Evolutionary conservation across 805 yeast genomes (phyloP), one percentile per base, ranked within the genome.

Genomic region (Pichia rugopelliculosa): DNA sequence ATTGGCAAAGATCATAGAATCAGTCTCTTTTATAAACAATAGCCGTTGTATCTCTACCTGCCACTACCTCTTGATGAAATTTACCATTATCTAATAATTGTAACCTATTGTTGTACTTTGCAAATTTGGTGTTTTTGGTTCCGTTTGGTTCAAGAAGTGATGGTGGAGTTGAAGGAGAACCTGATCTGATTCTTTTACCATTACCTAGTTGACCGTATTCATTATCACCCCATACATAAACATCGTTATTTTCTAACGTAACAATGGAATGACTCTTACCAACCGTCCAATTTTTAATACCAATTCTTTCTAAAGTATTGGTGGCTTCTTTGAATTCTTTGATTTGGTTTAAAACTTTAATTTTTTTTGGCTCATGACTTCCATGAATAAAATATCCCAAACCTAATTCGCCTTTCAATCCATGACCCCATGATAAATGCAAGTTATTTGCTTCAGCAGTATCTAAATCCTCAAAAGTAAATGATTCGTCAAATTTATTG

Each of bases 341-440:
- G 43, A 80, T 66, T 13, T 70, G 66, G 23, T 62, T 56, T 44
- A 84, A 61, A 1, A 73, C 59, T 55, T 74, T 73, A 50, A 90
- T 61, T 39, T 76, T 75, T 18, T 75, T 68, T 7, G 96, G 96
- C 41, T 73, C 74, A 18, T 77, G 69, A 59, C 82, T 85, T 17
- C 86, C 82, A 62, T 89, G 96, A 33, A 82, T 67, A 62, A 73
- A 89, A 47, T 82, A 74, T 15, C 87, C 88, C 40, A 77, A 76
- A 22, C 97, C 99, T 47, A 89, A 70, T 65, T 88, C 95, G 17
- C 98, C 99, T 57, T 77, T 75, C 45, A 84, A 62, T 6, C 97
- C 96, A 58, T 81, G 80, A 20, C 99, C 99, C 69, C 89, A 82
- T 3, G 87, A 73, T 53, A 84, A 71, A 42, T 68, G 66, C 18